Evolutionary conservation across 176 grass and related monocot species (phyloP).

Genomic region (Musa beccarii): DNA sequence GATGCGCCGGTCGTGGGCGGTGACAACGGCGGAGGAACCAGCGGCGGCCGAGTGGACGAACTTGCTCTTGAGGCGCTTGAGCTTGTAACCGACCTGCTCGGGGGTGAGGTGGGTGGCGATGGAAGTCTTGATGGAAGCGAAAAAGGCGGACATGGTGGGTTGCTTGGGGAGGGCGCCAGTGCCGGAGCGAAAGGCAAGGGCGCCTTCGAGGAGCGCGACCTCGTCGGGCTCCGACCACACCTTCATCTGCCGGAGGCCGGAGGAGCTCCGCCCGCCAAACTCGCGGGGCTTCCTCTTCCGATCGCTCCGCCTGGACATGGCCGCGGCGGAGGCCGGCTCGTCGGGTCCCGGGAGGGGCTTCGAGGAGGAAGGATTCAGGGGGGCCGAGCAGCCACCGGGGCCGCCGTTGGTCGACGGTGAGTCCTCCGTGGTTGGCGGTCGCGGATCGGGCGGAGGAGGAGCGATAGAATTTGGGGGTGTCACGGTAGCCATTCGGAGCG

Average conservation of each 20-base stretch:
- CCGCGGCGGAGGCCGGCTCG: neutral
- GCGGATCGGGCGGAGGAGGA: neutral
- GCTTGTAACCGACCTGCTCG: conserved; percentile 74
- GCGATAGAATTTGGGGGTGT: neutral
- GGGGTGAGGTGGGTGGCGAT: conserved; percentile 31
- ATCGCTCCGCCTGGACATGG: neutral
- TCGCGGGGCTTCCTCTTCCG: conserved; percentile 4
- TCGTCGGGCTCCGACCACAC: conserved; percentile 9
- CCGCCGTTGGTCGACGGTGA: no score
- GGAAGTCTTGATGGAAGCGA: neutral
- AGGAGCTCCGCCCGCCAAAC: neutral
- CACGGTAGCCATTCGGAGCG: neutral
- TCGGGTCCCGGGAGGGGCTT: neutral
- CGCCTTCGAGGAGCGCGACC: neutral
- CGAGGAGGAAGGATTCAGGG: neutral
- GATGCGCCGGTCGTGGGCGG: conserved; percentile 39
- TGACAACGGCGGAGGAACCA: neutral
- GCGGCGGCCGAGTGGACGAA: conserved; percentile 26
- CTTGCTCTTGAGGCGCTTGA: conserved; percentile 87
- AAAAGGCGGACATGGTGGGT: neutral
- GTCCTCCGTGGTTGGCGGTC: neutral
- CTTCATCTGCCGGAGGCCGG: neutral
- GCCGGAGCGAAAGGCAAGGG: neutral
- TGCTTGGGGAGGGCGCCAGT: conserved; percentile 6
- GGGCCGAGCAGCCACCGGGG: neutral